Evolutionary conservation across 2,329 filamentous ascomycete species (phyloP).

Genomic region (Colletotrichum noveboracense): DNA sequence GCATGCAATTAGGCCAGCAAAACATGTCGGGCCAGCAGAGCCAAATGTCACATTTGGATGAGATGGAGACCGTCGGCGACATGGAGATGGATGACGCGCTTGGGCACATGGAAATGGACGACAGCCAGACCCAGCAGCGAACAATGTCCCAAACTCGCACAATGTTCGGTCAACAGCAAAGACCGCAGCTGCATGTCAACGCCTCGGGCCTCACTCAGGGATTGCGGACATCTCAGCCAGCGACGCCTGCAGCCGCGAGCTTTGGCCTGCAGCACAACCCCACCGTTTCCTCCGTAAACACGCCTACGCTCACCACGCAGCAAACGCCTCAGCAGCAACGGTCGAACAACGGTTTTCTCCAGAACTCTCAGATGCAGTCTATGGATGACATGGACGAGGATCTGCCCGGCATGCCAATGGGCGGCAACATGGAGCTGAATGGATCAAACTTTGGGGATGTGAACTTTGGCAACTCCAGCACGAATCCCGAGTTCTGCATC

Average conservation of each 20-base stretch:
- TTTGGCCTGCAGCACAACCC: conserved; percentile 91
- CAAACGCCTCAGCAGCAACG: conserved; percentile 61
- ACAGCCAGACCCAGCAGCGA: conserved; percentile 52
- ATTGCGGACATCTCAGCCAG: conserved; percentile 83
- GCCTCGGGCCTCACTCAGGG: conserved; percentile 79
- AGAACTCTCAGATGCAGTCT: conserved; percentile 66
- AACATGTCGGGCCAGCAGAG: conserved; percentile 34
- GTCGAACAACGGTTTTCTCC: conserved; percentile 37
- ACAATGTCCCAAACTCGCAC: conserved; percentile 74
- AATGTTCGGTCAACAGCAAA: conserved; percentile 68
- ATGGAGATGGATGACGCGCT: conserved; percentile 96
- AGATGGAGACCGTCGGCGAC: conserved; percentile 87
- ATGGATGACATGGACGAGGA: conserved; percentile 77
- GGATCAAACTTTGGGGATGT: conserved; percentile 55
- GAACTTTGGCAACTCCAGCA: conserved; percentile 53
- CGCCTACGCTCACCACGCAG: conserved; percentile 84
- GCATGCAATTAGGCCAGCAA: conserved; percentile 36
- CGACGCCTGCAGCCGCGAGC: conserved; percentile 78
- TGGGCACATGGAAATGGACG: conserved; percentile 68
- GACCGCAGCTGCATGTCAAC: conserved; percentile 81
- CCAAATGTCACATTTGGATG: conserved; percentile 57
- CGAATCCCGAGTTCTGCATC: conserved; percentile 66
- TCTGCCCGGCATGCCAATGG: conserved; percentile 66
- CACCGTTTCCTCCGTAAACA: conserved; percentile 96
- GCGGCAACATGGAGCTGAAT: conserved; percentile 67